These are phyloP conservation scores for Mucor piriformis DNA, from an alignment of 371 early-diverging fungal species.

Conservation along the genomic window DNA sequence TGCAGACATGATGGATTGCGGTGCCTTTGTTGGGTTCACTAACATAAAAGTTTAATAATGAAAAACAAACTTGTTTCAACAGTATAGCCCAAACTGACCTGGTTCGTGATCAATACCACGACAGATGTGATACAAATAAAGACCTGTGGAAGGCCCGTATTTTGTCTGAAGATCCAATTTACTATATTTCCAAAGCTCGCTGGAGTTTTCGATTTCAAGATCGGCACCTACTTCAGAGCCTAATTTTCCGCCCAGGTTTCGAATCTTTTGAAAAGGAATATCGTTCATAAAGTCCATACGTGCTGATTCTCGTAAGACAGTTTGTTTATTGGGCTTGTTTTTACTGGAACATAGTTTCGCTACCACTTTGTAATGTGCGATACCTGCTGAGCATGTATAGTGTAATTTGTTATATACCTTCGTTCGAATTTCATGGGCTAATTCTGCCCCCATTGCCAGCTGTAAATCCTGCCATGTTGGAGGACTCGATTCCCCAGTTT, in stretches of 20 bases:
- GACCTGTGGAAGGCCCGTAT: slow-evolving; percentile 49
- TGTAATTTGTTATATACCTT: slow-evolving; percentile 70
- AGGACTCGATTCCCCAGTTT: slow-evolving; percentile 12
- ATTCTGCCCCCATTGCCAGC: slow-evolving; percentile 72
- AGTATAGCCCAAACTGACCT: slow-evolving; percentile 42
- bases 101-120: slow-evolving; percentile 67
- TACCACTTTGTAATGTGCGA: slow-evolving; percentile 82
- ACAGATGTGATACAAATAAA: slow-evolving; percentile 64
- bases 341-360: slow-evolving; percentile 85
- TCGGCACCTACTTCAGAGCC: slow-evolving; percentile 71
- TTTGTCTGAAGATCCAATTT: slow-evolving; percentile 39
- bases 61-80: neutral
- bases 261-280: slow-evolving; percentile 74
- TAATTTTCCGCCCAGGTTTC: slow-evolving; percentile 88
- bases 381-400: slow-evolving; percentile 84
- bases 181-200: slow-evolving; percentile 50
- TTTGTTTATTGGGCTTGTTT: slow-evolving; percentile 90
- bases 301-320: slow-evolving; percentile 61
- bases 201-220: slow-evolving; percentile 55
- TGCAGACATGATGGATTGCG: slow-evolving; percentile 63
- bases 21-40: slow-evolving; percentile 50
- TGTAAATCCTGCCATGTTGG: slow-evolving; percentile 71
- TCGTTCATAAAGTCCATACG: slow-evolving; percentile 61
- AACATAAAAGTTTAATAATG: neutral
- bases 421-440: slow-evolving; percentile 69